Base-by-base conservation (phyloP, 2,329 filamentous ascomycete genomes). In the Aspergillus candidus region DNA sequence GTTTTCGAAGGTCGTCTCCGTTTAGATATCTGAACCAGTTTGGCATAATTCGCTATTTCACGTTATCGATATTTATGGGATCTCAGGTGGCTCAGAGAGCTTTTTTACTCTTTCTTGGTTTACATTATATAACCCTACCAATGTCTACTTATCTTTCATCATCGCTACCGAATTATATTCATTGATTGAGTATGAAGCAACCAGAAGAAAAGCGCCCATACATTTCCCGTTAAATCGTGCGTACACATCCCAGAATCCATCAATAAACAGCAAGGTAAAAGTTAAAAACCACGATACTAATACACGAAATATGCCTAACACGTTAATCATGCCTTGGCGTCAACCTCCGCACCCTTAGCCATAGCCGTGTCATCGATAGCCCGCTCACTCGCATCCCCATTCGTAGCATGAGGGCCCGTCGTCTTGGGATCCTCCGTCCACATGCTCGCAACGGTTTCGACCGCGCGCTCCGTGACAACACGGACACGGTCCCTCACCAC, bases 381-480 rank as follows among this genome's bases (percentile, higher is more conserved):
- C 14, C 49, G 38, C 29, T 43, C 49, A 18, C 55, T 55, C 2
- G 33, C 38, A 22, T 52, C 53, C 4, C 55, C 62, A 47, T 61
- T 61, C 11, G 51, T 44, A 12, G 45, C 40, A 30, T 27, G 22
- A 6, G 7, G 22, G 22, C 22, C 22, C 22, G 52, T 53, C 12
- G 56, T 43, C 17, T 58, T 51, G 4, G 55, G 56, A 17, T 48
- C 60, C 12, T 61, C 50, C 7, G 60, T 61, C 73, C 73, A 76
- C 48, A 93, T 73, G 36, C 86, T 85, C 37, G 86, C 86, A 11
- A 90, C 87, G 18, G 89, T 86, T 72, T 96, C 90, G 3, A 91
- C 84, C 0, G 86, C 90, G 53, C 89, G 77, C 66, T 97, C 91
- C 10, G 96, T 86, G 7, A 98, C 88, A 1, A 88, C 88, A 55